These are phyloP conservation scores for Amanita inopinata DNA, from an alignment of 768 basidiomycete genomes.

Conservation along the genomic window DNA sequence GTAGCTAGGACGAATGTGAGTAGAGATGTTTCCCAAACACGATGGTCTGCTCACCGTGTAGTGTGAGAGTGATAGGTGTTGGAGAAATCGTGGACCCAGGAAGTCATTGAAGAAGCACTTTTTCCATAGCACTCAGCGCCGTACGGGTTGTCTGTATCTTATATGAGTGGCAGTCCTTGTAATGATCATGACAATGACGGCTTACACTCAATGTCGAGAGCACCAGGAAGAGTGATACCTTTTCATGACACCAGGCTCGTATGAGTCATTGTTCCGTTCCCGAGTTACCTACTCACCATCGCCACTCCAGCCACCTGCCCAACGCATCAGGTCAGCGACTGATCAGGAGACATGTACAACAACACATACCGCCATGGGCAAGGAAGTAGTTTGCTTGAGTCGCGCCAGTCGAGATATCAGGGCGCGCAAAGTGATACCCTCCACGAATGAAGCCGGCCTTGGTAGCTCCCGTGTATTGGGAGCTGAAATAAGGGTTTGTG, in stretches of 20 bases:
- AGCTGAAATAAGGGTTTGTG: constrained; percentile 30
- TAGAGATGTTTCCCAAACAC: not conserved
- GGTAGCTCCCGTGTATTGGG: constrained; percentile 47
- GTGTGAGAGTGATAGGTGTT: constrained; percentile 43
- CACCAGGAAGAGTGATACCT: constrained; percentile 50
- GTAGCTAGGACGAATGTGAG: constrained; percentile 20
- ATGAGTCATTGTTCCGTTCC: not conserved
- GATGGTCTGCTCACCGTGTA: constrained; percentile 26
- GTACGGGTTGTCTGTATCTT: constrained; percentile 35
- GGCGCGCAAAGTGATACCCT: constrained; percentile 51
- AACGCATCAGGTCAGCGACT: not conserved
- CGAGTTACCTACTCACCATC: constrained; percentile 25
- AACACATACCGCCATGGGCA: constrained; percentile 36
- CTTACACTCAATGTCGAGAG: constrained; percentile 53
- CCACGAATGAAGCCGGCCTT: constrained; percentile 49
- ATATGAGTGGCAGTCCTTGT: not conserved
- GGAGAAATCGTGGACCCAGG: constrained; percentile 55
- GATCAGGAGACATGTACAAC: not conserved
- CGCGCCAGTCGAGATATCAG: constrained; percentile 41
- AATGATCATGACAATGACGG: not conserved
- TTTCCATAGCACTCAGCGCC: constrained; percentile 46
- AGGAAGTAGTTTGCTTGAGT: constrained; percentile 52
- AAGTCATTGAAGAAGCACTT: constrained; percentile 42
- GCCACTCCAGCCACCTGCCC: constrained; percentile 37
- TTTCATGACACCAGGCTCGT: not conserved